A percentile compares a stretch with the other conserved stretches of the same genome.
Conservation (phyloP, 176 grass and related monocot species). For the Echinochloa phyllopogon region DNA sequence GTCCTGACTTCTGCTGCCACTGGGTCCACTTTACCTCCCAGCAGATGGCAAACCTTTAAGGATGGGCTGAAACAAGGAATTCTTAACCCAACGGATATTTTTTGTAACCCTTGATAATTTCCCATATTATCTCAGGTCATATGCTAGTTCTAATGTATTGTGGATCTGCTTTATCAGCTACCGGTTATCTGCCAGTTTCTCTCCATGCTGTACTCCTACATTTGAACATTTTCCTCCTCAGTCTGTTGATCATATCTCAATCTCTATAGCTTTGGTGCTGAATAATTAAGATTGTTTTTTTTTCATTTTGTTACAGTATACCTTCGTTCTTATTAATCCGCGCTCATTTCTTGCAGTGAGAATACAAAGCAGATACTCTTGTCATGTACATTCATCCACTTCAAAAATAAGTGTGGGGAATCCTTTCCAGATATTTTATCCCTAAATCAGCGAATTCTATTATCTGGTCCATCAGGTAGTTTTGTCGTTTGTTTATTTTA, state of each 20-base stretch:
- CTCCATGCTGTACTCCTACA: neutral
- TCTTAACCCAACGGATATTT: conserved; percentile 65
- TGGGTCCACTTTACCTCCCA: conserved; percentile 4
- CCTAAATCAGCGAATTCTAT: conserved; percentile 69
- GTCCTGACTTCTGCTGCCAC: conserved; percentile 38
- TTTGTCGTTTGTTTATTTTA: conserved; percentile 4
- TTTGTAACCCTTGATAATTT: conserved; percentile 73
- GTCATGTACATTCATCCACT: conserved; percentile 59
- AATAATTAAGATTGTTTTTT: neutral
- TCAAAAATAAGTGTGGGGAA: conserved; percentile 52
- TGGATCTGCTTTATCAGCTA: conserved; percentile 21
- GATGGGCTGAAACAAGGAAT: conserved; percentile 68
- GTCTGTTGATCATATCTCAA: neutral
- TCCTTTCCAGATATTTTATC: conserved; percentile 53
- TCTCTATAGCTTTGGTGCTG: neutral
- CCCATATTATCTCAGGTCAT: conserved; percentile 85
- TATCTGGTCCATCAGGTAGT: conserved; percentile 76
- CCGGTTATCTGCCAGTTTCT: neutral
- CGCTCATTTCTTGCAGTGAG: conserved; percentile 57
- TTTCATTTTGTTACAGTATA: neutral
- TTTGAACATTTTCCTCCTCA: neutral
- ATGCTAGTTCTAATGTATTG: conserved; percentile 10
- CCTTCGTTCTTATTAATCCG: conserved; percentile 17
- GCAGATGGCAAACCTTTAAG: conserved; percentile 56
- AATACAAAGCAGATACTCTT: conserved; percentile 63